Base-by-base conservation (phyloP, 1,284 basidiomycete genomes). In the Leccinum subrobustum region DNA sequence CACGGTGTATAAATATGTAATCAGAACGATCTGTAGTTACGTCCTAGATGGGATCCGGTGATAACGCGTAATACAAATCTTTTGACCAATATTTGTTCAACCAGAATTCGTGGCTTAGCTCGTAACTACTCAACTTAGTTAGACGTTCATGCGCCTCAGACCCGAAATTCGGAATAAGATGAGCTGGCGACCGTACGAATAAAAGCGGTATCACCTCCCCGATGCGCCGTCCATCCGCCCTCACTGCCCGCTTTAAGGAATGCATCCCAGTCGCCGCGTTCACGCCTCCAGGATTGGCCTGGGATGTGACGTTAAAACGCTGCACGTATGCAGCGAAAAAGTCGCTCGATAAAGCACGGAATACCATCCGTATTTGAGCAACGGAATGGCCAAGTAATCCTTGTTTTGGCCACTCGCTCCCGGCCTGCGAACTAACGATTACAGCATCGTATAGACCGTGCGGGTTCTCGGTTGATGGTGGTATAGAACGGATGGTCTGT, bases 1-100 rank as follows among this genome's bases (percentile, higher is more conserved):
- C 35, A 37, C 3, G 7, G 14, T 16, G 14, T 16, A 37, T 37
- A 37, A 37, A 37, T 20, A 48, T 20, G 20, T 48, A 20, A 27
- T 51, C 31, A 23, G 16, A 33, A 23, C 6, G 14, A 51, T 27
- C 48, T 18, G 14, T 25, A 27, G 27, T 25, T 51, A 25, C 3
- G 5, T 14, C 4, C 25, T 51, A 51, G 25, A 51, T 27, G 14
- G 25, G 8, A 27, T 20, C 12, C 6, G 4, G 44, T 47, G 44
- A 47, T 47, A 51, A 51, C 9, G 12, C 18, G 2, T 59, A 56
- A 29, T 59, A 59, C 3, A 50, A 55, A 3, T 56, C 52, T 14
- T 56, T 56, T 12, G 18, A 37, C 53, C 58, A 59, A 6, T 56
- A 59, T 12, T 50, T 59, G n/a, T 59, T 59, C 8, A 59, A 9